Base-by-base conservation (phyloP, 768 basidiomycete genomes). In the Lentinula sp. region DNA sequence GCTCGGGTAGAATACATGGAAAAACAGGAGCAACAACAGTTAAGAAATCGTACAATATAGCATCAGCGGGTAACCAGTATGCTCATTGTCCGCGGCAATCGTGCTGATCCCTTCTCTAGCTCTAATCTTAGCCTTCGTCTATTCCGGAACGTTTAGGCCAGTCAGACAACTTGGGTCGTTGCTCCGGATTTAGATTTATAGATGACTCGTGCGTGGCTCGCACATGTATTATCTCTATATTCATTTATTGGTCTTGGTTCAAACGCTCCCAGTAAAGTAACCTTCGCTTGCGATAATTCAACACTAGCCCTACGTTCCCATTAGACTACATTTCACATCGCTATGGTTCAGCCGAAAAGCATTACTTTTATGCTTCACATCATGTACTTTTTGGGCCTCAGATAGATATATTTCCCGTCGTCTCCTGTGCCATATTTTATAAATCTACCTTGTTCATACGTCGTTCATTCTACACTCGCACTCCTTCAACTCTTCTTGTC, bases 1-100 rank as follows among this genome's bases (percentile, higher is more conserved):
- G 88, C 87, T 0, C 72, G 75, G 31, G 82, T 91, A 7, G 91
- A 93, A 68, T 80, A 85, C 55, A 65, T 64, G 53, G 85, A 86
- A 67, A 82, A 77, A 66, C 57, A 63, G 61, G 37, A 37, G 60
- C 39, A 48, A 46, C 50, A 34, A 53, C 55, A 49, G 45, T 9
- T n/a, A 18, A 50, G 61, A 32, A 59, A 59, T 48, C 45, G 34
- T n/a, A 32, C 28, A 2, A 48, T 59, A 48, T 59, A 39, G 18
- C 37, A 21, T 13, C 1, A 39, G 37, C 40, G 55, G 37, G 55
- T 53, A 11, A 10, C 23, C 0, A 2, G 34, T 15, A 32, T 34
- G 15, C 6, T 48, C 1, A 43, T 43, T n/a, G 13, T 10, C 13
- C 16, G 13, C 7, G 3, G 37, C 1, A 39, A 3, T 39, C 13